Base-by-base conservation (phyloP, 129 eudicot genomes). In the Pittosporum tobira region DNA sequence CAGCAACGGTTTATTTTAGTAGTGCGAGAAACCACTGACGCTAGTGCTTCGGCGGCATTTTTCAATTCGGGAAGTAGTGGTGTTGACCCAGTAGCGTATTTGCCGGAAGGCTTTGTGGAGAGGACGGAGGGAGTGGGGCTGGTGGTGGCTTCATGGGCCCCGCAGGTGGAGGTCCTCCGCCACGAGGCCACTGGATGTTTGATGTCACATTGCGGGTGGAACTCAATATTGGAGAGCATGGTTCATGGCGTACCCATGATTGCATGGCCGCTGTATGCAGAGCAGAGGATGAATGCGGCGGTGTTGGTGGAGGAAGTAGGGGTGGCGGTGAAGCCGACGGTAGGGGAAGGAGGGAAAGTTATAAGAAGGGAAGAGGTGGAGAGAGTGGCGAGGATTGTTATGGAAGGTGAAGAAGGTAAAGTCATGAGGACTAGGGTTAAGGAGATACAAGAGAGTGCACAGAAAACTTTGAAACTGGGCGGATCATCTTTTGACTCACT, bases 201-300 rank as follows among this genome's bases (percentile, higher is more conserved):
- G 28, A 31, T 84, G 77, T 76, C 87, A 1, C 84, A 79, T 53
- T 76, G 87, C 3, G 93, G 91, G 31, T 83, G 93, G 93, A 84
- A 84, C 62, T 83, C 85, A 21, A 54, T 71, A 1, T 2, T 79
- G 43, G 85, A 83, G 53, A 71, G 84, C 18, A 16, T 84, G n/a
- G 61, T 25, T 19, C 25, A 68, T 19, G 94, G 94, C 2, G 87
- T 84, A 67, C 94, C 87, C 5, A 74, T 84, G 49, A 71, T 80
- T 16, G 84, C 73, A 13, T 77, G 83, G 84, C 94, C 87, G 21
- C 21, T 80, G 31, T 84, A 77, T 25, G 79, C 87, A 3, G 94
- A 84, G 67, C 94, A 84, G 48, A 68, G 72, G 69, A 68, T 74
- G 79, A 84, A 79, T 45, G 94, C 87, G 2, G 29, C 75, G 0